These are phyloP conservation scores for Mitragyna speciosa DNA, from an alignment of 257 asterid genomes.

Conservation along the genomic window DNA sequence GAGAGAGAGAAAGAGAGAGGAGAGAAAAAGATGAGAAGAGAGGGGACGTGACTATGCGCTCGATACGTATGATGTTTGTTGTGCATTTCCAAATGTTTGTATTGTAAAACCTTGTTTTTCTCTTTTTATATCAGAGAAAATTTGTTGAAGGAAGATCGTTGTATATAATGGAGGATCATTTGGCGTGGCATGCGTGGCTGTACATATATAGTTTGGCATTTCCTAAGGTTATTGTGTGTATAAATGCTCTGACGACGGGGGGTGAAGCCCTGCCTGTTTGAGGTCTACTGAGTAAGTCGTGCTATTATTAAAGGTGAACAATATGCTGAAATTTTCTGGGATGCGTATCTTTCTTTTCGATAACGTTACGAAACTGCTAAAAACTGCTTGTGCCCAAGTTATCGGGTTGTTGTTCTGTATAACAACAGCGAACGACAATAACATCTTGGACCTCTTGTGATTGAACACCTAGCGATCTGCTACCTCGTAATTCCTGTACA, in stretches of 20 bases:
- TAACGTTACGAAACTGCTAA: no score
- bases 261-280: neutral
- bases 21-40: no score
- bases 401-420: no score
- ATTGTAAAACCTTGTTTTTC: neutral
- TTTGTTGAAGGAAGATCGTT: neutral
- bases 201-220: neutral
- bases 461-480: no score
- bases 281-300: neutral
- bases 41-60: no score
- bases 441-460: no score
- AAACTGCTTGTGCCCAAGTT: no score
- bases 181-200: neutral
- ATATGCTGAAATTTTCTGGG: no score
- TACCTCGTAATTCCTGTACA: neutral
- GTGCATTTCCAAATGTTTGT: neutral
- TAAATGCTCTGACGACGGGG: neutral
- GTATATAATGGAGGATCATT: neutral
- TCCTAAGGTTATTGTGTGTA: neutral
- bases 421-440: no score
- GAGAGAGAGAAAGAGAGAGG: no score
- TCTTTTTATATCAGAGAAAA: neutral
- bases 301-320: neutral
- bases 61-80: slow-evolving; percentile 5
- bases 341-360: no score